A percentile compares a stretch with the other conserved stretches of the same genome.
Conservation (phyloP, 208 protist genomes). For the Crithidia fasciculata region DNA sequence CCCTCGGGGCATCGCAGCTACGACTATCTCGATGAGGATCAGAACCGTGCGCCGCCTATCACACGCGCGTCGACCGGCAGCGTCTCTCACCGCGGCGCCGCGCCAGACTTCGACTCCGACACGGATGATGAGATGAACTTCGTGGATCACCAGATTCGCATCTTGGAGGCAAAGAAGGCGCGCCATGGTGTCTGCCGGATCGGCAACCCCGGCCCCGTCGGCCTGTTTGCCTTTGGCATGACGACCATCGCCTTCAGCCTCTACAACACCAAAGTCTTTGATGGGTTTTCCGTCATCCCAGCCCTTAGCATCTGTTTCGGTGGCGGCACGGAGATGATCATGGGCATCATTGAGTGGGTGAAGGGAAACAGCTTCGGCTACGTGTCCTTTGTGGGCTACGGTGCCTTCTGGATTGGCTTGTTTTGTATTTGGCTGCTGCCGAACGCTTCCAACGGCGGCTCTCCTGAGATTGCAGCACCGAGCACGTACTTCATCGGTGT, state of each 20-base stretch:
- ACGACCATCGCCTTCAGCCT: constrained; percentile 55
- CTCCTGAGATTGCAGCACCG: background rate
- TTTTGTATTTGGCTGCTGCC: constrained; percentile 42
- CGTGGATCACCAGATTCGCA: constrained; percentile 29
- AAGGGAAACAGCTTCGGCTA: constrained; percentile 53
- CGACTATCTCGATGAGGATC: constrained; percentile 37
- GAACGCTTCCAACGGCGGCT: background rate
- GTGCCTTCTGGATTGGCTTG: constrained; percentile 51
- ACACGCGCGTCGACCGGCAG: background rate
- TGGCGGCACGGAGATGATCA: constrained; percentile 50
- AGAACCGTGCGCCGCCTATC: constrained; percentile 6
- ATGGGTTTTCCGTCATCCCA: constrained; percentile 27
- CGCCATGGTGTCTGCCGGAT: background rate
- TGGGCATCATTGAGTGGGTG: constrained; percentile 49
- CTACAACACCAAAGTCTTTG: constrained; percentile 41
- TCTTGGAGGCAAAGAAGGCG: constrained; percentile 13
- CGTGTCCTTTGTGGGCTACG: constrained; percentile 41
- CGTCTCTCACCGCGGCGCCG: background rate
- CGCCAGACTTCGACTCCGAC: constrained; percentile 12
- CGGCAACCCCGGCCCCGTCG: constrained; percentile 40
- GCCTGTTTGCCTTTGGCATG: constrained; percentile 58
- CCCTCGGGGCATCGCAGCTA: constrained; percentile 1
- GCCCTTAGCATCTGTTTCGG: constrained; percentile 51
- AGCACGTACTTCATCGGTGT: constrained; percentile 15
- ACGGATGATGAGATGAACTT: constrained; percentile 16